phyloP scores from a whole-genome alignment of 495 filamentous ascomycete genomes.

The Daldinia concentrica region DNA sequence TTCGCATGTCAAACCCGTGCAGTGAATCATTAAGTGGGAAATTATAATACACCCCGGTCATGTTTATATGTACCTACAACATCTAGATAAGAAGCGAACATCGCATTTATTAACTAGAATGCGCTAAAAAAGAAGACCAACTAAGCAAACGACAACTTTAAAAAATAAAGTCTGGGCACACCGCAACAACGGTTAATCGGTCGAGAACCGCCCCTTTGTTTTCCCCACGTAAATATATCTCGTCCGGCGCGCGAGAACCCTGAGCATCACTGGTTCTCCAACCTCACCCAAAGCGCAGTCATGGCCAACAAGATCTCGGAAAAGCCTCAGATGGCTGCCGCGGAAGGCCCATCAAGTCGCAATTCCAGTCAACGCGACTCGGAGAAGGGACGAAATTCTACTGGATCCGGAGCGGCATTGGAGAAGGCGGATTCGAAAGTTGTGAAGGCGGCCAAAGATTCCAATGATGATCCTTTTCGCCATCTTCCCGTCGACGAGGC shows the following conservation, averaged over 20 bases:
- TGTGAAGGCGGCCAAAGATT: slow-evolving; percentile 42
- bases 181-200: slow-evolving; percentile 1
- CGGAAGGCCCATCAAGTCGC: slow-evolving; percentile 34
- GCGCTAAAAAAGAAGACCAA: slow-evolving; percentile 14
- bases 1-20: slow-evolving; percentile 11
- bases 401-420: slow-evolving; percentile 33
- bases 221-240: slow-evolving; percentile 13
- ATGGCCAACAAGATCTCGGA: slow-evolving; percentile 46
- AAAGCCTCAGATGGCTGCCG: slow-evolving; percentile 41
- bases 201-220: slow-evolving; percentile 16
- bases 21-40: slow-evolving; percentile 3
- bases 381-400: slow-evolving; percentile 23
- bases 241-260: slow-evolving; percentile 19
- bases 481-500: slow-evolving; percentile 64
- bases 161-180: slow-evolving; percentile 25
- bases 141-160: slow-evolving; percentile 4
- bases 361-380: slow-evolving; percentile 50
- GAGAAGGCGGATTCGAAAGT: slow-evolving; percentile 64
- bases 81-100: slow-evolving; percentile 3
- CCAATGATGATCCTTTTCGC: slow-evolving; percentile 59
- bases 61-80: not conserved
- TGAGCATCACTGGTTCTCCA: not conserved
- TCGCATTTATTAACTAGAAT: not conserved
- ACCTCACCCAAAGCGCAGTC: slow-evolving; percentile 5
- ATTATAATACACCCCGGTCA: not conserved